Evolutionary conservation across 768 basidiomycete species (phyloP), one percentile per base, ranked within the genome.

Genomic region (Boletus rubroflammeus): DNA sequence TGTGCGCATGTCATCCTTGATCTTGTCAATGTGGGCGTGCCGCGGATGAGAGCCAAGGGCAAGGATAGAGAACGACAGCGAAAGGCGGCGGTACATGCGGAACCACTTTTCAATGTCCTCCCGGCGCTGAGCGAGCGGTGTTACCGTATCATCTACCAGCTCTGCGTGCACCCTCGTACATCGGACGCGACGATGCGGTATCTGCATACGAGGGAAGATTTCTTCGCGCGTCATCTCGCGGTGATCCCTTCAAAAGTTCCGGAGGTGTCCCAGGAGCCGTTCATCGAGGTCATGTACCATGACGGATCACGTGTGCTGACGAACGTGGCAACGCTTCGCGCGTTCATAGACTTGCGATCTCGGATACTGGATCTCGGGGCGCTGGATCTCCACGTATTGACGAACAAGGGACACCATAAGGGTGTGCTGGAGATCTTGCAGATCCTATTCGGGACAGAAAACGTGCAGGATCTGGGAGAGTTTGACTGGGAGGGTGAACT

Each of bases 121-220:
- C 96, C 95, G 0, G 79, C 78, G 3, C 74, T 97, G 26, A 93
- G 94, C 3, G 93, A 95, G 66, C 84, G 86, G 50, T 88, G 85
- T 63, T 94, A 95, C 64, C 82, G 81, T 34, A 78, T 97, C 46
- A 73, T 98, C 19, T 80, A 90, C 66, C 89, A 96, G 55, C 80
- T 98, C 0, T 96, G 91, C 72, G 79, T 85, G n/a, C 92, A 98
- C 63, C 81, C 87, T 9, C 78, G 82, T 38, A 96, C 94, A 0
- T 90, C 90, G 0, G 84, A 86, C 34, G 83, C 85, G 51, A 85
- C 84, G 5, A 86, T 90, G 72, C 83, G 92, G 0, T 97, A 96
- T 65, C 78, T 97, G 32, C 85, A 90, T 34, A 91, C 90, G 2
- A 78, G 86, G 9, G 90, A 96, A 68, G 86, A 94, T 63, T 98